Evolutionary conservation across 164 flowering plant species (phyloP).

Genomic region (Nymphaea colorata): DNA sequence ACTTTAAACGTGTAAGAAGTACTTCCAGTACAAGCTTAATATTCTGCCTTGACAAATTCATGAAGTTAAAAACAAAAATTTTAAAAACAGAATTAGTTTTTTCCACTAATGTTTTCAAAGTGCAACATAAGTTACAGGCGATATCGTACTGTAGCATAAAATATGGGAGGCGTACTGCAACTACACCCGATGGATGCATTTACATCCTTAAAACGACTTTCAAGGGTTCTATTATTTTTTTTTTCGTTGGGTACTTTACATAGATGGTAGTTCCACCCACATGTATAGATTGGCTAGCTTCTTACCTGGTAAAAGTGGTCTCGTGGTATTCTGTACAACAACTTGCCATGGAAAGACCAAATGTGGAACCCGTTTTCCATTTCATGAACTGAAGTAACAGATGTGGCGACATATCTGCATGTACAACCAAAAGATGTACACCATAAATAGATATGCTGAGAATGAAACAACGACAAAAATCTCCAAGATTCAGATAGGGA

Average conservation of each 20-base stretch:
- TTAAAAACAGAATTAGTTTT: no score
- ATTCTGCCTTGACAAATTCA: no score
- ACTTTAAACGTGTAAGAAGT: no score
- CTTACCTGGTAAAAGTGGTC: conserved; percentile 89
- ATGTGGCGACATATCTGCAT: conserved; percentile 79
- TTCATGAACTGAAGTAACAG: conserved; percentile 96
- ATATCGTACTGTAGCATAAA: no score
- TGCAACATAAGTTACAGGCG: no score
- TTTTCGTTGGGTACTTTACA: not conserved
- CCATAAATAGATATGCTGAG: not conserved
- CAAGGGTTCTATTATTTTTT: not conserved
- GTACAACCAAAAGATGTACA: not conserved
- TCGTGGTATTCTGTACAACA: conserved; percentile 68
- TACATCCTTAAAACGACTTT: not conserved
- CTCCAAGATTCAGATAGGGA: not conserved
- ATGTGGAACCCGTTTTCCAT: conserved; percentile 96
- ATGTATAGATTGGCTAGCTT: no score
- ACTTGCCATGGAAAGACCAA: conserved; percentile 91
- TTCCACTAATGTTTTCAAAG: no score
- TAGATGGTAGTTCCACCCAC: no score
- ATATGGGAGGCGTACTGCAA: no score
- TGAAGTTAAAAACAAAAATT: no score
- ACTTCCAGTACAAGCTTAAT: no score
- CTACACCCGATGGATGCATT: no score
- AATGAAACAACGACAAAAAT: not conserved